A percentile compares a stretch with the other conserved stretches of the same genome.
Evolutionary conservation across 345 rosid genomes (phyloP).

Genomic region (Excoecaria cochinchinensis): DNA sequence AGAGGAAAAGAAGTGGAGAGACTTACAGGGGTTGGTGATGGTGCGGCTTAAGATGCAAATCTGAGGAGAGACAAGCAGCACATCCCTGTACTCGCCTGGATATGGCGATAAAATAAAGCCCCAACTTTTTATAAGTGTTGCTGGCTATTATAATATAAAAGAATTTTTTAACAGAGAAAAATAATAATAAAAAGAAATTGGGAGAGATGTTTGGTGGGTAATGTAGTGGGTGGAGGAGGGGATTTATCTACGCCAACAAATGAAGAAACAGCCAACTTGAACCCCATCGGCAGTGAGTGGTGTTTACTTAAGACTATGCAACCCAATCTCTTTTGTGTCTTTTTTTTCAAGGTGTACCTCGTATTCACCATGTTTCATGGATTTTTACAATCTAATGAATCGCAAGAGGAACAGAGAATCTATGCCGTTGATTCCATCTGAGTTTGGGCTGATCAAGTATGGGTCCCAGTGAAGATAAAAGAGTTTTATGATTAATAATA

Average conservation of each 20-base stretch:
- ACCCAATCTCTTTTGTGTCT: conserved; percentile 20
- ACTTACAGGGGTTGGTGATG: conserved; percentile 22
- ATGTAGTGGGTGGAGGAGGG: conserved; percentile 53
- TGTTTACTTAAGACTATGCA: conserved; percentile 8
- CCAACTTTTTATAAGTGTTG: conserved; percentile 12
- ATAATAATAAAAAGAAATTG: neutral
- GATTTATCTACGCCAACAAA: conserved; percentile 38
- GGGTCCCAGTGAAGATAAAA: neutral
- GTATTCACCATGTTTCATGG: neutral
- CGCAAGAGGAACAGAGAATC: neutral
- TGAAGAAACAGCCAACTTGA: conserved; percentile 41
- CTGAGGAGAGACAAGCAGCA: conserved; percentile 30
- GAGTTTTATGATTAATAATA: neutral
- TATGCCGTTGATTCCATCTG: neutral
- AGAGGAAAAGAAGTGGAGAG: conserved; percentile 7
- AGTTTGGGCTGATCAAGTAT: neutral
- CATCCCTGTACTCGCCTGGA: conserved; percentile 13
- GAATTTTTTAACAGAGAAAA: neutral
- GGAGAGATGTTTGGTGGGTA: conserved; percentile 35
- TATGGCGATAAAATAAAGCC: conserved; percentile 3
- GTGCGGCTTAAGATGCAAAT: conserved; percentile 26
- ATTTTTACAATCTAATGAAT: conserved; percentile 14
- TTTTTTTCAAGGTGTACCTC: conserved; percentile 10
- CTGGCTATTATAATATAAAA: neutral
- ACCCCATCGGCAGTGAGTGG: conserved; percentile 81